Evolutionary conservation across 768 basidiomycete genomes (phyloP).

Genomic region (Lanmaoa rubissima): DNA sequence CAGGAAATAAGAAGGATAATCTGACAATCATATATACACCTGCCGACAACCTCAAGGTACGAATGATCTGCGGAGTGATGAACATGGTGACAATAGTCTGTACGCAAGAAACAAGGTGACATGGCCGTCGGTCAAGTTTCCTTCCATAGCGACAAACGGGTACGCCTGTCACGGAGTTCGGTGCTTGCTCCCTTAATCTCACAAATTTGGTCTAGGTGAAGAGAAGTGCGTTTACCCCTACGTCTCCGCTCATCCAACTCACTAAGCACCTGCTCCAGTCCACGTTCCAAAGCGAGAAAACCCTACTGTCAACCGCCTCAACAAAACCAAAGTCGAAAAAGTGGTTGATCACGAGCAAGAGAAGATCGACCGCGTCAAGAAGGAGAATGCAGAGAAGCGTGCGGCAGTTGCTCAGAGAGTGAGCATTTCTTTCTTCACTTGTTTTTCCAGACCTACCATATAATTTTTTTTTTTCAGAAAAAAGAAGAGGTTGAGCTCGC

Average conservation of each 20-base stretch:
- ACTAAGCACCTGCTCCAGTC: slow-evolving; percentile 41
- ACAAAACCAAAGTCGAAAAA: slow-evolving; percentile 86
- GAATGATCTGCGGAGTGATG: slow-evolving; percentile 7
- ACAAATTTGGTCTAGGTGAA: slow-evolving; percentile 57
- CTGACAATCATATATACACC: slow-evolving; percentile 94
- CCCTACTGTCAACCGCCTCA: slow-evolving; percentile 84
- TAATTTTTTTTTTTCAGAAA: slow-evolving; percentile 49
- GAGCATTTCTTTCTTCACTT: background rate
- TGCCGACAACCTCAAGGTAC: slow-evolving; percentile 85
- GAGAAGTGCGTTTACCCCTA: slow-evolving; percentile 47
- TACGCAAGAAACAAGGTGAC: slow-evolving; percentile 88
- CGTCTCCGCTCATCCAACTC: background rate
- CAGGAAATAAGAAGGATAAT: slow-evolving; percentile 96
- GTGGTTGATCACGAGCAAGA: slow-evolving; percentile 92
- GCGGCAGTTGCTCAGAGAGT: slow-evolving; percentile 70
- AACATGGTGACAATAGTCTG: background rate
- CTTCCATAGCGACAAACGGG: slow-evolving; percentile 88
- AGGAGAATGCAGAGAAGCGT: slow-evolving; percentile 64
- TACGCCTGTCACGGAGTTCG: slow-evolving; percentile 29
- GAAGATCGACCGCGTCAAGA: slow-evolving; percentile 74
- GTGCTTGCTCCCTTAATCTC: background rate
- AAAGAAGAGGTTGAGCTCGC: slow-evolving; percentile 77
- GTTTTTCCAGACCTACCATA: background rate
- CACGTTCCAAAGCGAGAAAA: slow-evolving; percentile 83
- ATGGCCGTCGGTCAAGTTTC: slow-evolving; percentile 97